Base-by-base conservation (phyloP, 768 basidiomycete species). In the Postia placenta region DNA sequence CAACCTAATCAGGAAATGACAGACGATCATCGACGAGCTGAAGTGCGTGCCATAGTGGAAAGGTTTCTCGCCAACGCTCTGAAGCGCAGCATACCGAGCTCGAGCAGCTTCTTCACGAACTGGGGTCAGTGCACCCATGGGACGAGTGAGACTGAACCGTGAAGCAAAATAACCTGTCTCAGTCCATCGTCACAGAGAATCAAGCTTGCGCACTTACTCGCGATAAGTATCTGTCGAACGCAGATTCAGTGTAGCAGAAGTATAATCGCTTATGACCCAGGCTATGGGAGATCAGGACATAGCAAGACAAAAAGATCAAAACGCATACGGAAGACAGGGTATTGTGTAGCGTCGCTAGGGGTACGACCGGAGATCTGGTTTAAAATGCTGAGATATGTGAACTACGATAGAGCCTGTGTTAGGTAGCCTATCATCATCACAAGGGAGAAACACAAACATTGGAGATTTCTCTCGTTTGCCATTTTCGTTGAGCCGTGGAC, bases 11-110 rank as follows among this genome's bases (percentile, higher is more conserved):
- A 95, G 68, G 69, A 88, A 96, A 56, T 95, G 92, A 69, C 92
- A 94, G 39, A 93, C 89, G 50, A 92, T 95, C 93, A 96, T 96
- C 2, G 92, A 94, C 9, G 92, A 94, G 61, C 88, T 91, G 60
- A 93, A 97, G 62, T 97, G 94, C 0, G 94, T 96, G 37, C 94
- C 88, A 53, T 91, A 92, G 60, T 92, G 88, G 66, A 95, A 95
- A 0, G 93, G 93, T 28, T 80, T 77, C 67, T 97, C 93, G 6
- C 67, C 86, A 2, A 95, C 86, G 52, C 89, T 82, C 57, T 82
- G 66, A 11, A 94, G 72, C 54, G 84, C 88, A 26, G 67, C 65
- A 56, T 93, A 94, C 36, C 92, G 78, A 28, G 78, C 79, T 42
- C 74, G 71, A 0, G 94, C 93, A 5, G 87, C 85, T 51, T 87